These are phyloP conservation scores for Boletus smithii DNA, from an alignment of 1,284 basidiomycete genomes.

Conservation along the genomic window DNA sequence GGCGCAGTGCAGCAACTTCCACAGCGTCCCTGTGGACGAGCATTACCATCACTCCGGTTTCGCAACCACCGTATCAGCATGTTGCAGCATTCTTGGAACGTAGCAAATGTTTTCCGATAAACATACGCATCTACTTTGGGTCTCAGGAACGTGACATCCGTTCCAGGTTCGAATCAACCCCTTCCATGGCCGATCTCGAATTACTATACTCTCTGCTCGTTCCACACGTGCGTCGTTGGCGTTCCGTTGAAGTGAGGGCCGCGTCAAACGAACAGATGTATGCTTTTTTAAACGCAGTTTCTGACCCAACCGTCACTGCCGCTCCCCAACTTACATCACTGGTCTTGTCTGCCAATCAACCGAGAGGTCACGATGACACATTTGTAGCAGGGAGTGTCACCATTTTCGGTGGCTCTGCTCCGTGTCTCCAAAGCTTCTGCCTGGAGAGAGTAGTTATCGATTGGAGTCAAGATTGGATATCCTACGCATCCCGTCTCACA, in stretches of 20 bases:
- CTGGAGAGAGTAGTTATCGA: conserved; percentile 53
- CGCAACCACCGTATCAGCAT: no score
- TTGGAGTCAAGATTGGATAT: conserved; percentile 50
- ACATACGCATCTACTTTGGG: conserved; percentile 3
- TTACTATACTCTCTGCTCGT: conserved; percentile 45
- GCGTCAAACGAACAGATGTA: conserved; percentile 45
- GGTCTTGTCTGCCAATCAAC: conserved; percentile 21
- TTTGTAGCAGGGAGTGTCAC: conserved; percentile 32
- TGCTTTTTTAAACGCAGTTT: conserved; percentile 40
- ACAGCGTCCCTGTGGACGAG: neutral
- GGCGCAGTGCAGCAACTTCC: neutral
- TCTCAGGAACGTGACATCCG: conserved; percentile 3
- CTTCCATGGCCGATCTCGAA: conserved; percentile 12
- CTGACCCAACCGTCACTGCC: conserved; percentile 31
- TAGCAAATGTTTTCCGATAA: conserved; percentile 8
- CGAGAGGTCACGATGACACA: conserved; percentile 23
- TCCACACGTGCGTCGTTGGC: conserved; percentile 50
- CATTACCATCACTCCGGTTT: neutral
- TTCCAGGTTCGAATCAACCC: no score
- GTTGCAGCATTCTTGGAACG: neutral
- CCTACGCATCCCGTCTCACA: conserved; percentile 37
- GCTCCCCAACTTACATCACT: conserved; percentile 51
- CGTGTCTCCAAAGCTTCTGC: conserved; percentile 41
- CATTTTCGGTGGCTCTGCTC: conserved; percentile 52
- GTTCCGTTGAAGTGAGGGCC: conserved; percentile 43